phyloP scores from a whole-genome alignment of 371 early-diverging fungal genomes.

The Smittium culicis region DNA sequence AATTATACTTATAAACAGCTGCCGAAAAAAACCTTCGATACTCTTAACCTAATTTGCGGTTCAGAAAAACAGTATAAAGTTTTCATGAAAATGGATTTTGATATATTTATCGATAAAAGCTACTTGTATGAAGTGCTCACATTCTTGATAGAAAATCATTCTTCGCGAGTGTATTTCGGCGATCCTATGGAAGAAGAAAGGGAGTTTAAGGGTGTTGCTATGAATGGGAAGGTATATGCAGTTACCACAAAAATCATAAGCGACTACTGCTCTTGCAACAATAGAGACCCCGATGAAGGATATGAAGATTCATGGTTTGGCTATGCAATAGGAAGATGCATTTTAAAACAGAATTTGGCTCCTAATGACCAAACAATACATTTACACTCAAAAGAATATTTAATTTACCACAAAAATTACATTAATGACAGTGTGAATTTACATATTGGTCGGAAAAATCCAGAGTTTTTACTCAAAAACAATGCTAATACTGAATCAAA shows the following conservation, averaged over 20 bases:
- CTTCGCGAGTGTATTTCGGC: neutral
- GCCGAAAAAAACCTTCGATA: neutral
- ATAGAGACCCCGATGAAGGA: neutral
- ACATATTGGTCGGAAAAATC: no score
- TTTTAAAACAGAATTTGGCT: no score
- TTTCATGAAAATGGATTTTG: conserved; percentile 2
- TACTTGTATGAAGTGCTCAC: neutral
- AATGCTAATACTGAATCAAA: no score
- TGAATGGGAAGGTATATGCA: conserved; percentile 7
- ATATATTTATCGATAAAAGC: neutral
- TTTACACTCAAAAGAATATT: no score
- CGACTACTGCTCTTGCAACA: neutral
- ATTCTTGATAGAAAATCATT: neutral
- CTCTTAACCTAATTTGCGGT: neutral
- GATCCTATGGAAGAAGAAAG: neutral
- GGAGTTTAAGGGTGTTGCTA: neutral
- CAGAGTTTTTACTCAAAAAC: no score
- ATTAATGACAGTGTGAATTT: no score
- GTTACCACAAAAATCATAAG: neutral
- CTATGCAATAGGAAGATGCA: neutral
- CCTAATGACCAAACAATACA: no score
- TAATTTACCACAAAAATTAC: no score
- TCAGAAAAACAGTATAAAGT: neutral
- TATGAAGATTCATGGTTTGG: conserved; percentile 4
- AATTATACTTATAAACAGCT: neutral